A percentile compares a stretch with the other conserved stretches of the same genome.
These are phyloP conservation scores for Fusarium palustre DNA, from an alignment of 2,329 filamentous ascomycete genomes.

Conservation along the genomic window DNA sequence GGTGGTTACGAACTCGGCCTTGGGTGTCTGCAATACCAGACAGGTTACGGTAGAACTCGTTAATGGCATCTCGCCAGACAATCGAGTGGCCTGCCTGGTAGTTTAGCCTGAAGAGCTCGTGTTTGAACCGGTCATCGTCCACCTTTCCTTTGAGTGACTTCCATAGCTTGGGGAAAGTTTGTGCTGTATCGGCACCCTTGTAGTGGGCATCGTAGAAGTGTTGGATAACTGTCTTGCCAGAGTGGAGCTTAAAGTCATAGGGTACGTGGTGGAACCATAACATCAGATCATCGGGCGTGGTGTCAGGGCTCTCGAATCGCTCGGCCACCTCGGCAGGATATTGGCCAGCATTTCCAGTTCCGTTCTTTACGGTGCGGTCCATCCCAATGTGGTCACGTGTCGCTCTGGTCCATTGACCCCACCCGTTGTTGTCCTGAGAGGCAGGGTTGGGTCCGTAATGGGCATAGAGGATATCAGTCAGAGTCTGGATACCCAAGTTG, in stretches of 20 bases:
- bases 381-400: constrained; percentile 71
- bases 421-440: constrained; percentile 74
- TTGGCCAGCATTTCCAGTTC: constrained; percentile 73
- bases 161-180: constrained; percentile 68
- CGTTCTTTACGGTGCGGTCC: constrained; percentile 76
- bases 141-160: constrained; percentile 65
- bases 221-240: constrained; percentile 75
- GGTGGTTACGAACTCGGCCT: constrained; percentile 69
- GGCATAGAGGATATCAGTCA: constrained; percentile 76
- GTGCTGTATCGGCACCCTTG: constrained; percentile 67
- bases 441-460: constrained; percentile 72
- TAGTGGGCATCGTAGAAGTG: constrained; percentile 75
- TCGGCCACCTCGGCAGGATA: constrained; percentile 71
- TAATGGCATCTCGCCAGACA: constrained; percentile 77
- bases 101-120: constrained; percentile 67
- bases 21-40: constrained; percentile 69
- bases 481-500: constrained; percentile 76
- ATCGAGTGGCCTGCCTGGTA: constrained; percentile 78
- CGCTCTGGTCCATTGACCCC: constrained; percentile 78
- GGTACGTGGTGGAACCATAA: constrained; percentile 82
- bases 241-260: constrained; percentile 71
- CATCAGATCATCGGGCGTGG: constrained; percentile 74
- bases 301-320: constrained; percentile 69
- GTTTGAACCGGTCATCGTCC: constrained; percentile 69
- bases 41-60: constrained; percentile 67